Evolutionary conservation across 192 early-diverging fungal species (phyloP), one percentile per base, ranked within the genome.

Genomic region (Chytriomyces hyalinus): DNA sequence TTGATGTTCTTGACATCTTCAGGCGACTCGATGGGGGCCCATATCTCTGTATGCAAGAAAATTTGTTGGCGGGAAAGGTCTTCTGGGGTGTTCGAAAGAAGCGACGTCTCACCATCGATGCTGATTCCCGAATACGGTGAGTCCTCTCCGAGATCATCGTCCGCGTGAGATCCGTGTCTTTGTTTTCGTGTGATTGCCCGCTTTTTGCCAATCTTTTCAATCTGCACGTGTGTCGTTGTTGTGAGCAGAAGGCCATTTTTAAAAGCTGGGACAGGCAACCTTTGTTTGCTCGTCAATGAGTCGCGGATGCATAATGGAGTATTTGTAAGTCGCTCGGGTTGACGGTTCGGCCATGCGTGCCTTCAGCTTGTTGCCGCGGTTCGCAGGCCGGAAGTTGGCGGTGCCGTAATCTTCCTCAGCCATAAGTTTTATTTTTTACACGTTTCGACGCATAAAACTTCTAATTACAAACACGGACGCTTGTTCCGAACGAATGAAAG

Each of bases 351-450:
- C 57, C 4, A 59, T 68, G 6, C 79, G 73, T 73, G 83, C 73
- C 78, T 80, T 49, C 80, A 85, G 85, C 84, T 92, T 92, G 78
- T 87, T 78, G 60, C 91, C 91, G 6, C 91, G 81, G 72, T 92
- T 92, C 62, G 89, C 83, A 26, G 91, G 90, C 28, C 80, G 67
- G 70, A 48, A 81, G 74, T 69, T 77, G 43, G 24, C 26, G 20
- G 63, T 22, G 22, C 73, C 73, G 48, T 65, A 80, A 67, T 79
- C 78, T 49, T 79, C 78, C 22, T 73, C 59, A n/a, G 13, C 53
- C 53, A 57, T 57, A n/a, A 57, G 20, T 13, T 57, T 57, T 4
- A 13, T 13, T 20, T 13, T 57, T 57, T 13, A 4, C 1, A 1
- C 53, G 3, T 2, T 57, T 36, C 36, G 36, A 36, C 4, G 36